Percentiles rank a stretch among this genome's conserved stretches.
These are phyloP conservation scores for Multifurca ochricompacta DNA, from an alignment of 768 basidiomycete species.

Conservation along the genomic window DNA sequence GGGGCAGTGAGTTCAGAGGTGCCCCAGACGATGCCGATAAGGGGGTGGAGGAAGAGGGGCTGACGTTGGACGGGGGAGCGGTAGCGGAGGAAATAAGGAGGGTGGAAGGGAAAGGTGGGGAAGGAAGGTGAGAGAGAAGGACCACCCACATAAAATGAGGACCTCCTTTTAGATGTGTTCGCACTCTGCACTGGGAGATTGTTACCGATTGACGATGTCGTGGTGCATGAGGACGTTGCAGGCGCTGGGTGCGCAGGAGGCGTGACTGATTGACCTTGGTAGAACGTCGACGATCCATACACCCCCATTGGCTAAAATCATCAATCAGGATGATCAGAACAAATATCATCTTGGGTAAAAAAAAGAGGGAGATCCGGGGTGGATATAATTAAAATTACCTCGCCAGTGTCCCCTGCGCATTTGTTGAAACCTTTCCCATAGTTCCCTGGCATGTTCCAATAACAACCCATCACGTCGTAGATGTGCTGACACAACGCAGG, in stretches of 20 bases:
- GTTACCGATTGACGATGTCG: conserved; percentile 45
- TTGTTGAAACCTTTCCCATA: conserved; percentile 34
- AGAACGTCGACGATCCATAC: conserved; percentile 59
- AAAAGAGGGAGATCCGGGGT: too few species aligned
- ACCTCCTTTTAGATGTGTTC: too few species aligned
- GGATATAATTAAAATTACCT: conserved; percentile 30
- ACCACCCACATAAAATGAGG: too few species aligned
- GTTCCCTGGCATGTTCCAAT: conserved; percentile 53
- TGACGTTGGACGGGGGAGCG: too few species aligned
- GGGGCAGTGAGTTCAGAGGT: too few species aligned
- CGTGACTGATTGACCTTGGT: conserved; percentile 51
- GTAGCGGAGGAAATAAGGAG: too few species aligned
- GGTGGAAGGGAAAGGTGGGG: too few species aligned
- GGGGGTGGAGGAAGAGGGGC: too few species aligned
- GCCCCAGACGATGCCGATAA: too few species aligned
- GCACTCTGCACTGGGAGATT: too few species aligned
- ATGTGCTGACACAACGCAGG: conserved; percentile 55
- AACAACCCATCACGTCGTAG: conserved; percentile 47
- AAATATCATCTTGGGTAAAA: too few species aligned
- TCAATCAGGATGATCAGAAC: not conserved
- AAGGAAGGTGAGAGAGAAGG: too few species aligned
- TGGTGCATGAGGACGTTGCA: conserved; percentile 51
- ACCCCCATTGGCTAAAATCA: conserved; percentile 54
- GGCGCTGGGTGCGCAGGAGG: conserved; percentile 51
- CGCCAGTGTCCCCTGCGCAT: conserved; percentile 45